Conservation (phyloP, 495 filamentous ascomycete genomes). For the Pseudevernia furfuracea region DNA sequence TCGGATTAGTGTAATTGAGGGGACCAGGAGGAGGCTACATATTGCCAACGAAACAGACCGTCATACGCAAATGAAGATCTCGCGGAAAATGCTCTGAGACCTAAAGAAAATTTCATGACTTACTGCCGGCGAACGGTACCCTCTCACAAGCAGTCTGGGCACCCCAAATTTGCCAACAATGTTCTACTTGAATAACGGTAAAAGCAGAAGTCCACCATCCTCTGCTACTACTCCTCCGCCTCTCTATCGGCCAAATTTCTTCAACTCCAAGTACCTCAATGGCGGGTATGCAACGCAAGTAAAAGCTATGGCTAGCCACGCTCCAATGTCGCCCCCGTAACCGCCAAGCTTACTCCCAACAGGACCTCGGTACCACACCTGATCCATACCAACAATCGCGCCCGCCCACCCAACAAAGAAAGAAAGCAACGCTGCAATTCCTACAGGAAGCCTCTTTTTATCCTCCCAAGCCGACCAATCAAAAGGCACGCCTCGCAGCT, state of each 20-base stretch:
- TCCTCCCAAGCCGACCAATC: constrained; percentile 53
- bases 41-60: too few species aligned
- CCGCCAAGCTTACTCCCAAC: constrained; percentile 41
- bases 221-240: background rate
- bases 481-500: constrained; percentile 33
- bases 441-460: constrained; percentile 45
- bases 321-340: constrained; percentile 34
- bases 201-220: too few species aligned
- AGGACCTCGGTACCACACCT: constrained; percentile 53
- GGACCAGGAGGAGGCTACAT: too few species aligned
- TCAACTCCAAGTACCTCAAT: constrained; percentile 36
- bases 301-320: constrained; percentile 40
- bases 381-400: constrained; percentile 53
- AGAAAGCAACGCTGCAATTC: constrained; percentile 47
- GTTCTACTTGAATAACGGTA: too few species aligned
- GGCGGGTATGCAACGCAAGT: constrained; percentile 38
- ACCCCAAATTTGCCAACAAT: too few species aligned
- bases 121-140: too few species aligned
- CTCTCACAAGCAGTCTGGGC: too few species aligned
- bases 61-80: too few species aligned
- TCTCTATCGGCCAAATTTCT: constrained; percentile 32
- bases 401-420: constrained; percentile 55
- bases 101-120: too few species aligned
- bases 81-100: too few species aligned
- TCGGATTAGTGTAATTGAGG: too few species aligned